phyloP scores from a whole-genome alignment of 352 stramenopile species.

The Heterotrichella gracilis region DNA sequence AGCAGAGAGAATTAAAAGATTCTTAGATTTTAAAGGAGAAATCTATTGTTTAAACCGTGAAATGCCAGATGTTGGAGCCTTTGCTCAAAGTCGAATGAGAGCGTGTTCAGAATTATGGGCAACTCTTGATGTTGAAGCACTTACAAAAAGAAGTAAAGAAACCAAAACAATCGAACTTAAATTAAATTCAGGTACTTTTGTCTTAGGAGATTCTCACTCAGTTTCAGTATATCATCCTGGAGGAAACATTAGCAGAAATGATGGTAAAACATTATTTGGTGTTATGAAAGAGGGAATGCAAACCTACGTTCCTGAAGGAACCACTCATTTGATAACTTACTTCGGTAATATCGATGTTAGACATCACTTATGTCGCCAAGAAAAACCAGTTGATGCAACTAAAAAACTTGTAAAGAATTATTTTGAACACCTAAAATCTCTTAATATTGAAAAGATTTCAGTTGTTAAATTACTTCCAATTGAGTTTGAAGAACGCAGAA shows the following conservation, averaged over 20 bases:
- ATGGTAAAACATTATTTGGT: conserved; percentile 12
- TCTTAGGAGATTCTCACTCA: conserved; percentile 9
- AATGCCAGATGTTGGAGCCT: too few relatives aligned
- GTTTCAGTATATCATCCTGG: conserved; percentile 3
- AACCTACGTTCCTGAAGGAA: not conserved
- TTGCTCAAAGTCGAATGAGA: too few relatives aligned
- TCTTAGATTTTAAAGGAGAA: too few relatives aligned
- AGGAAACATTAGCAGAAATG: not conserved
- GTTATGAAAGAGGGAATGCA: conserved; percentile 3
- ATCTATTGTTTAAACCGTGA: too few relatives aligned
- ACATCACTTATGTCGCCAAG: not conserved
- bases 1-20: too few relatives aligned
- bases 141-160: too few relatives aligned
- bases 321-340: not conserved
- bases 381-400: too few relatives aligned
- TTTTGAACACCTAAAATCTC: not conserved
- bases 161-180: too few relatives aligned
- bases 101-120: too few relatives aligned
- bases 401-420: not conserved
- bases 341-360: conserved; percentile 10
- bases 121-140: too few relatives aligned
- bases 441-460: not conserved
- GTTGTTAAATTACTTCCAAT: conserved; percentile 8
- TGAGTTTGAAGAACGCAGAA: not conserved
- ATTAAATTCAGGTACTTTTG: too few relatives aligned